Base-by-base conservation (phyloP, 139 green algal species). In the Coelastrella sp. region DNA sequence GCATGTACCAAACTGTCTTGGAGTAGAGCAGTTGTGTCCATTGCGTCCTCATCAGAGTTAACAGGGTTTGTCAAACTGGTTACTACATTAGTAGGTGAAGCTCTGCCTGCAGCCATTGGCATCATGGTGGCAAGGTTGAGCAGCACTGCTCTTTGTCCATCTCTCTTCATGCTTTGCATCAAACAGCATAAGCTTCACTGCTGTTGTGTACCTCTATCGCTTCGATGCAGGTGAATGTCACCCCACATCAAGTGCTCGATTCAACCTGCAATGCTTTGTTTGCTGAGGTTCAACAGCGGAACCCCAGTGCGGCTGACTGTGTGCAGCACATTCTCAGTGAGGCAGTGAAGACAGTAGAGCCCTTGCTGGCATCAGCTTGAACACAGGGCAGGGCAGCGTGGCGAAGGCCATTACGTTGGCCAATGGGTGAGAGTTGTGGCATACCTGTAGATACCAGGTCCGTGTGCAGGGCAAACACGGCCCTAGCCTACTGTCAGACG, bases 221-320 rank as follows among this genome's bases (percentile, higher is more conserved):
- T n/a, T n/a, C 23, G 48, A 3, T 79, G 48, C 73, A 81, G 73
- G 41, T 6, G 17, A 35, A 45, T 5, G 13, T 68, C 15, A 34
- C 27, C 21, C 73, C 73, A 32, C 32, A 53, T 34, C 27, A 66
- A 32, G 25, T 81, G 2, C 32, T 81, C 3, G 48, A 68, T 15
- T 37, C 23, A 0, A 37, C 34, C 7, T 35, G 32, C 21, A 66
- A 43, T 25, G 19, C 41, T 37, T 23, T 81, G 50, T 23, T 48
- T 23, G n/a, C 27, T 5, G 21, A 66, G 2, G 73, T 81, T 48
- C 30, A 81, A 50, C 5, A 68, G 73, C 13, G 48, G 32, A 27
- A 81, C 48, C 73, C 73, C 13, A 57, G 45, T 50, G 48, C 50
- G 7, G 48, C 34, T 9, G 73, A 67, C 32, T 81, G 73, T 40